A percentile compares a stretch with the other conserved stretches of the same genome.
Conservation (phyloP, 2,329 filamentous ascomycete genomes). For the Colletotrichum sp. region DNA sequence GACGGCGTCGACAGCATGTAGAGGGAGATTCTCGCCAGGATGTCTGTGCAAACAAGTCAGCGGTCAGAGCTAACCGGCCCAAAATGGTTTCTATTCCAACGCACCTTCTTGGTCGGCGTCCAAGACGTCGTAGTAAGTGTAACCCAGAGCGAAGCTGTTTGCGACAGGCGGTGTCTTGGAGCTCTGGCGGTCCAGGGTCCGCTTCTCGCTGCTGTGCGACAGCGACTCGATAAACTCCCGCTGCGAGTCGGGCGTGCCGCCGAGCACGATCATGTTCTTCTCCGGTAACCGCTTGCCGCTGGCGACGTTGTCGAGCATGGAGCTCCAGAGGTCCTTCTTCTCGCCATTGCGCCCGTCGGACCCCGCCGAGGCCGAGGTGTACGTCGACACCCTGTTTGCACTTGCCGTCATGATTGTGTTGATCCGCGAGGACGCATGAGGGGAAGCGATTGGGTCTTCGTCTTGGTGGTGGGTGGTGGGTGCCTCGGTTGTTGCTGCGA, state of each 20-base stretch:
- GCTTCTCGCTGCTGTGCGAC: constrained; percentile 58
- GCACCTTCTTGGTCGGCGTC: constrained; percentile 92
- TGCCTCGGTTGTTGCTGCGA: background rate
- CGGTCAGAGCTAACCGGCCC: background rate
- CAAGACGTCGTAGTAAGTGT: constrained; percentile 93
- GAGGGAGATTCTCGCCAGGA: constrained; percentile 85
- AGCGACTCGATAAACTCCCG: constrained; percentile 79
- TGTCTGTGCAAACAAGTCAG: constrained; percentile 62
- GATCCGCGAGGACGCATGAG: constrained; percentile 9
- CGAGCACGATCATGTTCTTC: constrained; percentile 87
- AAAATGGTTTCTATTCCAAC: constrained; percentile 15
- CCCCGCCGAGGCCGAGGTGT: constrained; percentile 59
- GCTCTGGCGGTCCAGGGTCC: constrained; percentile 59
- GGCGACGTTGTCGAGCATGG: constrained; percentile 88
- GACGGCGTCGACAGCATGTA: constrained; percentile 90
- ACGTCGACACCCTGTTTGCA: constrained; percentile 63
- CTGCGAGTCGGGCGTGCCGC: constrained; percentile 83
- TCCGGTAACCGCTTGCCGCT: constrained; percentile 89
- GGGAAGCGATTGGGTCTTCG: background rate
- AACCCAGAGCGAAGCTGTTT: constrained; percentile 90
- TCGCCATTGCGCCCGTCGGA: constrained; percentile 66
- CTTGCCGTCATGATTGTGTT: constrained; percentile 51
- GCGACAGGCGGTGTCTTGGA: constrained; percentile 78
- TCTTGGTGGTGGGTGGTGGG: background rate
- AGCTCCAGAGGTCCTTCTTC: constrained; percentile 93